Evolutionary conservation across 331 rosid genomes (phyloP), one percentile per base, ranked within the genome.

Genomic region (Pyrus hybrid): DNA sequence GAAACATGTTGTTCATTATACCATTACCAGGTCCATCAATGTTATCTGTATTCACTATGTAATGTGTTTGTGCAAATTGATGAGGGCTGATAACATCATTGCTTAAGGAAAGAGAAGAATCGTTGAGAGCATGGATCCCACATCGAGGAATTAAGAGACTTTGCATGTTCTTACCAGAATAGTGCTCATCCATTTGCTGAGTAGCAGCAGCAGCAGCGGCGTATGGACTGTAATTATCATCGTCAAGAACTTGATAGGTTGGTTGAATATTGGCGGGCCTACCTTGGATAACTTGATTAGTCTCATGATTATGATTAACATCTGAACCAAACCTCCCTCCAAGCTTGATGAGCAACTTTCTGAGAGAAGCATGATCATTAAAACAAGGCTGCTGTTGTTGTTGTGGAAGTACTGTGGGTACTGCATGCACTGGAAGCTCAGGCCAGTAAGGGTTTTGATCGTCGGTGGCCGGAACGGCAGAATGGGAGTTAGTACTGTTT

Each of bases 251-350:
- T 51, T 51, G 57, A 51, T 6, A 51, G 10, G 57, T 51, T 51
- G 87, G 78, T 62, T 81, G 86, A 81, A 63, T 67, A 45, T 43
- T 60, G 28, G 47, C 2, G 56, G 41, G 35, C 21, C 58, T 83
- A 53, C 80, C 79, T 76, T 83, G 85, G 61, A 62, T 70, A 8
- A 83, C 83, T 32, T 30, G 74, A 45, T 13, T 33, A 7, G 68
- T 78, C 54, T 82, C 66, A 12, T 54, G 85, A 13, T 81, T 35
- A 70, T 72, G 82, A 68, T 78, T 63, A 13, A 37, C 82, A 49
- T 86, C 79, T 4, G 89, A 77, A 41, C 45, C 32, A 82, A 88
- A 91, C 70, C 87, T 84, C 22, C 94, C 97, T 71, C 89, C 94
- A 2, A 91, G 89, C 76, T 89, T 91, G 84, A 83, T 76, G 8